Conservation (phyloP, 1,284 basidiomycete genomes). For the Chondrostereum purpureum region DNA sequence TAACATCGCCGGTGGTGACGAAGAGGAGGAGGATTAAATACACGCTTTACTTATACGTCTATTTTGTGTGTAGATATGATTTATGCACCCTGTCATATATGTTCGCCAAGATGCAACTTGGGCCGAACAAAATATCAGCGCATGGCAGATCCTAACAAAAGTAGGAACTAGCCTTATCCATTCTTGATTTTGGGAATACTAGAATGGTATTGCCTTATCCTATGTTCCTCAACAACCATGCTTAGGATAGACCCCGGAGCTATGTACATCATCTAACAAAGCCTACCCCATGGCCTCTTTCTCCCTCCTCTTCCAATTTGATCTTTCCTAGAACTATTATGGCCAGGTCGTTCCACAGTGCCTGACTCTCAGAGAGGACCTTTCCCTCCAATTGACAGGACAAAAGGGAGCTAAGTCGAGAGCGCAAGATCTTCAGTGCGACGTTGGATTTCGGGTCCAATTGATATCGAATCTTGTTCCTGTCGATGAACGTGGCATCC, state of each 20-base stretch:
- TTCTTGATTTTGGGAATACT: no score
- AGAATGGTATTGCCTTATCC: no score
- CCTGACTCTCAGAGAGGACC: slow-evolving; percentile 51
- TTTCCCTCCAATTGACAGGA: slow-evolving; percentile 62
- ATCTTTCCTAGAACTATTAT: slow-evolving; percentile 52
- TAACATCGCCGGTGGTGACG: slow-evolving; percentile 71
- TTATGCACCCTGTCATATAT: no score
- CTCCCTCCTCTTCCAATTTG: slow-evolving; percentile 23
- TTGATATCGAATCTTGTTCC: slow-evolving; percentile 72
- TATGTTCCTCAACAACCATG: no score
- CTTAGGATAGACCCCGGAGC: no score
- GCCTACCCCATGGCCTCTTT: no score
- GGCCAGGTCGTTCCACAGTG: slow-evolving; percentile 68
- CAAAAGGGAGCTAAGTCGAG: slow-evolving; percentile 58
- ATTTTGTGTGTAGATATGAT: neutral
- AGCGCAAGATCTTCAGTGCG: slow-evolving; percentile 78
- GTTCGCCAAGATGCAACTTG: no score
- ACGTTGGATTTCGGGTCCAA: slow-evolving; percentile 68
- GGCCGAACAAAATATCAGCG: no score
- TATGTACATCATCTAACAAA: no score
- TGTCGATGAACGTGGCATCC: slow-evolving; percentile 73
- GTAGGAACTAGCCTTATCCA: no score
- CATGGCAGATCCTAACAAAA: no score
- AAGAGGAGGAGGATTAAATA: slow-evolving; percentile 43
- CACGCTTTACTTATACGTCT: neutral